Conservation (phyloP, 768 basidiomycete genomes). For the Mycena capillaripes region DNA sequence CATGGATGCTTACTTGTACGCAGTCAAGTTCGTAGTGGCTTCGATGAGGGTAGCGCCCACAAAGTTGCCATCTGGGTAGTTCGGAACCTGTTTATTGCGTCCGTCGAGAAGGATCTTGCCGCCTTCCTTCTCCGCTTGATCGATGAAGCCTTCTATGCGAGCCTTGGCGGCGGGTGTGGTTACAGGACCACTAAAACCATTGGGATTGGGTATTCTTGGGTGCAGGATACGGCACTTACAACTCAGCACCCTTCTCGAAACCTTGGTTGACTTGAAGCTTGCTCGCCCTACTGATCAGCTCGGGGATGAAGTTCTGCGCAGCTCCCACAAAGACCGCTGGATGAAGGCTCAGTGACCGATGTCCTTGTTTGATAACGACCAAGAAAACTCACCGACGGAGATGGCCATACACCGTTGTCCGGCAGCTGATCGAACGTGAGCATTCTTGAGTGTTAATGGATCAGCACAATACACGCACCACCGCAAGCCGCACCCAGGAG, state of each 20-base stretch:
- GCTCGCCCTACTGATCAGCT: conserved; percentile 83
- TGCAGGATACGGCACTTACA: conserved; percentile 69
- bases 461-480: conserved; percentile 56
- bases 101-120: conserved; percentile 92
- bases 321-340: conserved; percentile 86
- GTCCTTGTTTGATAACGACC: background rate
- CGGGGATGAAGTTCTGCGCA: conserved; percentile 84
- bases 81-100: conserved; percentile 72
- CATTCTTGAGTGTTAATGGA: conserved; percentile 22
- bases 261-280: conserved; percentile 89
- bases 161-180: conserved; percentile 87
- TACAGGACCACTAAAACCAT: conserved; percentile 70
- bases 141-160: conserved; percentile 82
- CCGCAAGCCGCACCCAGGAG: conserved; percentile 96
- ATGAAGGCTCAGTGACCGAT: background rate
- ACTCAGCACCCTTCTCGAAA: conserved; percentile 88
- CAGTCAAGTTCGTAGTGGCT: conserved; percentile 81
- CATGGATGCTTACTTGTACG: conserved; percentile 76
- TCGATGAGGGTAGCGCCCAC: conserved; percentile 94
- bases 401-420: conserved; percentile 98
- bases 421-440: conserved; percentile 68
- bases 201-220: background rate
- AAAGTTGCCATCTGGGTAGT: conserved; percentile 92
- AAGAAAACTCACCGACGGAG: conserved; percentile 77
- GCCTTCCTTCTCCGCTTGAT: conserved; percentile 82